These are phyloP conservation scores for Hemerocallis citrina DNA, from an alignment of 106 monocot species.

Conservation along the genomic window DNA sequence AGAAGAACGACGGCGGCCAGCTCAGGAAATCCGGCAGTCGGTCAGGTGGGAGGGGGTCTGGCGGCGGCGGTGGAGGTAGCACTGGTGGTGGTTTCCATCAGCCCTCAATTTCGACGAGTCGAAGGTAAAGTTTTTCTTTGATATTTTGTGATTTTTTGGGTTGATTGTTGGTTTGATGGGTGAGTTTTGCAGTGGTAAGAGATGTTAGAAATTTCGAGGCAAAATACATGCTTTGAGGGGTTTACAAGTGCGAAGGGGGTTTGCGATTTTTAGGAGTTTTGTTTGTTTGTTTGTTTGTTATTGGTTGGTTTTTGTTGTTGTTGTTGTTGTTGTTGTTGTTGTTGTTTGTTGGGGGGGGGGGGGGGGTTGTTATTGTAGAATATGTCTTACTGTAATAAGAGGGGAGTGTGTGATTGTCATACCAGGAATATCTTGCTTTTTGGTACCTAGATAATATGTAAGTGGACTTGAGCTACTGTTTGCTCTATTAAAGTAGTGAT, in stretches of 20 bases:
- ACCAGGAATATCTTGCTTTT: too few species aligned
- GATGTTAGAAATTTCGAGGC: background rate
- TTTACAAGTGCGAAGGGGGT: too few species aligned
- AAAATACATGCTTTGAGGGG: background rate
- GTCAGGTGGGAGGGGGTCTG: background rate
- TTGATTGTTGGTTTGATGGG: background rate
- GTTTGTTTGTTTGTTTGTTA: background rate
- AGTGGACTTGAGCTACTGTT: too few species aligned
- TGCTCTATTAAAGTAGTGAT: too few species aligned
- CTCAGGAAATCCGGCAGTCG: conserved; percentile 6
- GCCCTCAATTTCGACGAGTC: background rate
- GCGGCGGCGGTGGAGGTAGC: background rate
- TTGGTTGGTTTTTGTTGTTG: too few species aligned
- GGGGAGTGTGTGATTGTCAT: too few species aligned
- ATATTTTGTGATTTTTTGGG: background rate
- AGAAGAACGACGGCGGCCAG: conserved; percentile 1
- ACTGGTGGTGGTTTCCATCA: background rate
- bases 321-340: too few species aligned
- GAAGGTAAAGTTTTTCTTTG: background rate
- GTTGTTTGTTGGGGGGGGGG: too few species aligned
- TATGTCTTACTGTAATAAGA: too few species aligned
- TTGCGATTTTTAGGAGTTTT: background rate
- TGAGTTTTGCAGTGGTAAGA: background rate
- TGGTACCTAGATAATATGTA: too few species aligned
- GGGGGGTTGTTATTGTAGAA: too few species aligned